Evolutionary conservation across 805 yeast species (phyloP), one percentile per base, ranked within the genome.

Genomic region (Cyberlindnera sargentensis): DNA sequence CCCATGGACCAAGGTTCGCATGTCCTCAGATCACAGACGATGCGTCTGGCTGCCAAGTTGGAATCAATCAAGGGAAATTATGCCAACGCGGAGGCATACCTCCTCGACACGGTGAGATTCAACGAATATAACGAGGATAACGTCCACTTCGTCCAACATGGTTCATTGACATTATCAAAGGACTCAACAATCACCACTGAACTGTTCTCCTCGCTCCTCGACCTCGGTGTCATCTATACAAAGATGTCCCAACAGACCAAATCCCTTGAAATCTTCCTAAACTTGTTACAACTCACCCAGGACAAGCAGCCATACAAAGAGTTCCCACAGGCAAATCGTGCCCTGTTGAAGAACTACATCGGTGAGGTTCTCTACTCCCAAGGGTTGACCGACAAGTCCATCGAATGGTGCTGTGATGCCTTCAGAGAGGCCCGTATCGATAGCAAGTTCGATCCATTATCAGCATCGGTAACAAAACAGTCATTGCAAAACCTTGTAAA

Each of bases 331-430:
- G 27, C 41, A 3, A 23, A 37, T 29, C 31, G 39, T 5, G 72
- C 76, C 6, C 47, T 70, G 37, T 42, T 72, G 31, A 68, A 67
- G 49, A 58, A 66, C 32, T 68, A 71, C 47, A 53, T 71, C 6
- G 66, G 74, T 36, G 76, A 72, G 48, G 49, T 72, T 5, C 46
- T 71, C 3, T 71, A 72, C 66, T 53, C 53, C 31, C 60, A 64
- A 30, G 62, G 63, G 1, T 41, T 62, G 3, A 49, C 58, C 3
- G 35, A 50, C 5, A 59, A 64, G 36, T 68, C 75, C 0, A 56
- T 71, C n/a, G 65, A 65, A 44, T 63, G 70, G 60, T 70, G 66
- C 8, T 64, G 66, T 43, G 67, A 67, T 31, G 59, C 69, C 3
- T 67, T 67, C 11, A 55, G 61, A 26, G 60, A 58, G 27, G 46